Percentiles rank a stretch among this genome's conserved stretches.
Evolutionary conservation across 2,329 filamentous ascomycete genomes (phyloP).

Genomic region (Xylariales sp.): DNA sequence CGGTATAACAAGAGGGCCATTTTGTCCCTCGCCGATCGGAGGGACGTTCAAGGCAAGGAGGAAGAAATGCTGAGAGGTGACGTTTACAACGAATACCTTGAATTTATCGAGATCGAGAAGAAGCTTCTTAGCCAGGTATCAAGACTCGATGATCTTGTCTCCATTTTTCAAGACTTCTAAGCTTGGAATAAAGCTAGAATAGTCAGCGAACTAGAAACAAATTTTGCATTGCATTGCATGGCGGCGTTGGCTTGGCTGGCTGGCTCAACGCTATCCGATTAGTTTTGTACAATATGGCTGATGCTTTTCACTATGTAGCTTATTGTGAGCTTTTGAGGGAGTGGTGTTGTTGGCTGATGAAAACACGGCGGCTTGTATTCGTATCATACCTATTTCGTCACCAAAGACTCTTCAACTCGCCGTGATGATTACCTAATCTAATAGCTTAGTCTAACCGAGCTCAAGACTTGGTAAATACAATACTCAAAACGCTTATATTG

Average conservation of each 20-base stretch:
- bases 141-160: slow-evolving; percentile 86
- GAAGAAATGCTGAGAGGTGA: slow-evolving; percentile 80
- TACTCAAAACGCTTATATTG: no score
- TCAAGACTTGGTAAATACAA: background rate
- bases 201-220: slow-evolving; percentile 22
- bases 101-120: slow-evolving; percentile 72
- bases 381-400: slow-evolving; percentile 1
- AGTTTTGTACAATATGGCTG: slow-evolving; percentile 33
- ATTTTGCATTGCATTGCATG: slow-evolving; percentile 46
- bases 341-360: slow-evolving; percentile 3
- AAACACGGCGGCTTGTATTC: slow-evolving; percentile 7
- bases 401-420: background rate
- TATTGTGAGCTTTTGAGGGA: background rate
- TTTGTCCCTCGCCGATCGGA: slow-evolving; percentile 83
- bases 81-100: slow-evolving; percentile 73
- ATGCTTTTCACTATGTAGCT: slow-evolving; percentile 8
- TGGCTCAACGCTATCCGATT: slow-evolving; percentile 18
- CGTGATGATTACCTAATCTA: background rate
- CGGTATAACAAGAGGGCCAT: slow-evolving; percentile 77
- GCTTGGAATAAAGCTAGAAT: slow-evolving; percentile 35
- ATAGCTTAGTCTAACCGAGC: no score
- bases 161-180: slow-evolving; percentile 78
- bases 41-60: slow-evolving; percentile 86
- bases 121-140: slow-evolving; percentile 82
- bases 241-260: slow-evolving; percentile 44